Percentiles rank a stretch among this genome's conserved stretches.
These are phyloP conservation scores for Chloranthus sessilifolius DNA, from an alignment of 164 flowering plant genomes.

Conservation along the genomic window DNA sequence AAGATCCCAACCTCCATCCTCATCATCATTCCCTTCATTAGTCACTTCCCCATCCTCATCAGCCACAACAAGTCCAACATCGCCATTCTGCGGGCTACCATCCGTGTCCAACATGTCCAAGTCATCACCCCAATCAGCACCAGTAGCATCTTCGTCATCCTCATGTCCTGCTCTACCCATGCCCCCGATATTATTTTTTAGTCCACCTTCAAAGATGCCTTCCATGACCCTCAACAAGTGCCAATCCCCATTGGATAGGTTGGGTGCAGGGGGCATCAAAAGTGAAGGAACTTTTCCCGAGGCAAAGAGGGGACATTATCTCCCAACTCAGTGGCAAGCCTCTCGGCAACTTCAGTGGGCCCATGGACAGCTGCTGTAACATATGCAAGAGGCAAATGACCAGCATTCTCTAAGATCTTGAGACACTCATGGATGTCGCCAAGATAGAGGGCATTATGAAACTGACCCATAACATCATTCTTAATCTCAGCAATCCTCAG, in stretches of 20 bases:
- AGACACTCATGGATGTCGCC: constrained; percentile 84
- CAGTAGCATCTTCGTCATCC: constrained; percentile 62
- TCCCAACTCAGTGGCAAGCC: constrained; percentile 62
- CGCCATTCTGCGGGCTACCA: constrained; percentile 55
- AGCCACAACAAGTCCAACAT: constrained; percentile 30
- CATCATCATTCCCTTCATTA: constrained; percentile 51
- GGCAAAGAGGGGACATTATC: constrained; percentile 64
- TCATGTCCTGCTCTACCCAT: constrained; percentile 35
- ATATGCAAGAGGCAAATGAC: constrained; percentile 90
- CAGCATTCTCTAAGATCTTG: constrained; percentile 70
- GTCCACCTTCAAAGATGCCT: constrained; percentile 83
- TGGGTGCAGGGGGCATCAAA: constrained; percentile 70
- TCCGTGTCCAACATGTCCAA: constrained; percentile 64
- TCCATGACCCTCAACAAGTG: constrained; percentile 65
- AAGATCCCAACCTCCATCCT: constrained; percentile 72
- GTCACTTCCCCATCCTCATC: constrained; percentile 63
- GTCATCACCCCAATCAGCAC: constrained; percentile 79
- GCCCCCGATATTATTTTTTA: no score
- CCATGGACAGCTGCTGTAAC: constrained; percentile 77
- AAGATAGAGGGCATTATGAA: constrained; percentile 82
- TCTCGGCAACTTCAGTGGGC: constrained; percentile 57
- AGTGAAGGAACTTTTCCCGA: constrained; percentile 48
- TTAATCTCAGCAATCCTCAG: constrained; percentile 82
- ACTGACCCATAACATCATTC: constrained; percentile 93
- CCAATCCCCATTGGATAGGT: constrained; percentile 71